Conservation (phyloP, 2,329 filamentous ascomycete species). For the Cladorrhinum sp. region DNA sequence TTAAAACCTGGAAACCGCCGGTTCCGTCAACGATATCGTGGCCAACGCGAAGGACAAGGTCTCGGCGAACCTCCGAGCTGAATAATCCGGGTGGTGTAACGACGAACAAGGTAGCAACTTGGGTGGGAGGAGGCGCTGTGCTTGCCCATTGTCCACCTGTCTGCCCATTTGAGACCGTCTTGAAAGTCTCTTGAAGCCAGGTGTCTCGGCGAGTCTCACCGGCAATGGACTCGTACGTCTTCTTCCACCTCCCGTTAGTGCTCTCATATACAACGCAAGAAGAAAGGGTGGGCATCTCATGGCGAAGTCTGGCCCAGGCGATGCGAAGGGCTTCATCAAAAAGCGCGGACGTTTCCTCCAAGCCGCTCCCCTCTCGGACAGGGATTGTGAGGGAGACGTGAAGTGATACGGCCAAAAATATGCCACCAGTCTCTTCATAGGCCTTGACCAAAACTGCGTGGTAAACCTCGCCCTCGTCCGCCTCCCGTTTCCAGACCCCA, state of each 20-base stretch:
- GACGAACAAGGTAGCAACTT: conserved; percentile 34
- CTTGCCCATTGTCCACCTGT: conserved; percentile 36
- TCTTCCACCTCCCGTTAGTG: conserved; percentile 26
- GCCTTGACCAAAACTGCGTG: conserved; percentile 37
- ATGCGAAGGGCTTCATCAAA: conserved; percentile 31
- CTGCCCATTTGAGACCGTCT: conserved; percentile 24
- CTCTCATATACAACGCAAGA: conserved; percentile 27
- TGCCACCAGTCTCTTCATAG: conserved; percentile 37
- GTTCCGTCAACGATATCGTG: too few relatives aligned
- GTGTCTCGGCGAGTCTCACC: conserved; percentile 11
- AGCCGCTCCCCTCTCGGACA: conserved; percentile 1
- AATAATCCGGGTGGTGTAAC: conserved; percentile 13
- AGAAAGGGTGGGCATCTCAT: conserved; percentile 36
- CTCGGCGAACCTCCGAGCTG: conserved; percentile 2
- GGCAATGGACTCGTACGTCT: conserved; percentile 27
- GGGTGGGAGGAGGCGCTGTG: conserved; percentile 35
- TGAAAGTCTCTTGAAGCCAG: conserved; percentile 35
- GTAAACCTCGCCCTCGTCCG: conserved; percentile 42
- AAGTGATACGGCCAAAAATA: conserved; percentile 42
- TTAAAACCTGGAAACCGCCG: too few relatives aligned
- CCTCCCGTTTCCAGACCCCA: conserved; percentile 34
- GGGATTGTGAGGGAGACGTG: conserved; percentile 32
- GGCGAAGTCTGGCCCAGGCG: conserved; percentile 35
- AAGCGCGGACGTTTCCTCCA: conserved; percentile 1
- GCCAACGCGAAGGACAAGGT: too few relatives aligned